Conservation (phyloP, 1,139 yeast genomes). For the Lodderomyces orthopsilosis region DNA sequence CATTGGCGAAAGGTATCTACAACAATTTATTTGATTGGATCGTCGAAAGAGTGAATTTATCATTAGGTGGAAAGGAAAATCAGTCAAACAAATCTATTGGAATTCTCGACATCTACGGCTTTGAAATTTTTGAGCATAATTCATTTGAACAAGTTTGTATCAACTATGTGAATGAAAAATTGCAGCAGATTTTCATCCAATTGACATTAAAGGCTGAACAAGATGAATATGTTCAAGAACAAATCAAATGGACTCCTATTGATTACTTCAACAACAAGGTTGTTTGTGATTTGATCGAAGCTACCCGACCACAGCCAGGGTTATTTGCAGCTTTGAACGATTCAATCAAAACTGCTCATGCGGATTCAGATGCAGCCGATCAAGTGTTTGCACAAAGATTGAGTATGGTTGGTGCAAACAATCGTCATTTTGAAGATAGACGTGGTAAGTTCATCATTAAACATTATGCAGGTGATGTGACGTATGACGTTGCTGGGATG, state of each 20-base stretch:
- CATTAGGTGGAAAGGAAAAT: constrained; percentile 44
- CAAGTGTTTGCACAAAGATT: constrained; percentile 93
- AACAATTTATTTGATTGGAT: constrained; percentile 96
- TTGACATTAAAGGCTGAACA: constrained; percentile 95
- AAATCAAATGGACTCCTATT: constrained; percentile 97
- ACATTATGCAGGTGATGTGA: constrained; percentile 98
- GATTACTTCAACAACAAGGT: constrained; percentile 94
- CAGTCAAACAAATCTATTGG: constrained; percentile 69
- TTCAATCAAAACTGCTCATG: constrained; percentile 97
- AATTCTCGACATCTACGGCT: constrained; percentile 95
- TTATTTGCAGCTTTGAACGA: constrained; percentile 95
- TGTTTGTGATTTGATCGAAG: constrained; percentile 96
- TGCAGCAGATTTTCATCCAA: constrained; percentile 95
- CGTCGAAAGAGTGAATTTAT: constrained; percentile 85
- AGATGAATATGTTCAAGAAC: constrained; percentile 93
- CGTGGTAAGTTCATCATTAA: constrained; percentile 84
- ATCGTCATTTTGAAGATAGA: constrained; percentile 88
- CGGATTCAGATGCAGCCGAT: constrained; percentile 95
- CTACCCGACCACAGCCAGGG: constrained; percentile 88
- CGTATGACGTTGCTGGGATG: constrained; percentile 86
- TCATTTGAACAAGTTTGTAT: constrained; percentile 97
- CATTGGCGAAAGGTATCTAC: constrained; percentile 91
- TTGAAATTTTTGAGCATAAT: constrained; percentile 95
- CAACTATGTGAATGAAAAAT: constrained; percentile 94
- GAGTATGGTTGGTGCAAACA: constrained; percentile 72